Percentiles rank a stretch among this genome's conserved stretches.
Conservation (phyloP, 2,329 filamentous ascomycete genomes). For the Aspergillaceae sp. region DNA sequence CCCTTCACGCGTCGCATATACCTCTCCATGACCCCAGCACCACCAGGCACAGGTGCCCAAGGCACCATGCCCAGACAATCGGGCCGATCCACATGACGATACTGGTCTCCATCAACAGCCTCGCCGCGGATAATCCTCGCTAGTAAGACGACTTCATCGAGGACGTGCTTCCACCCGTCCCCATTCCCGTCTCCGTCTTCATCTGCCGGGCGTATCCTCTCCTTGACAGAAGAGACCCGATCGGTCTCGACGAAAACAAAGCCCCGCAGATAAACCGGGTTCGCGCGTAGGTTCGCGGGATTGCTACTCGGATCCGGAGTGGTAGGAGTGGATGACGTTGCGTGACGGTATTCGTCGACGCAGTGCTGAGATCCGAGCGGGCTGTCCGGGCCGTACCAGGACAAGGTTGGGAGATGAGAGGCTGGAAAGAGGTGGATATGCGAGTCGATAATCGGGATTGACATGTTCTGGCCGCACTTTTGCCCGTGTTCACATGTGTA, state of each 20-base stretch:
- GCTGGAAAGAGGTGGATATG: slow-evolving; percentile 83
- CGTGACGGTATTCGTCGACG: slow-evolving; percentile 53
- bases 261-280: slow-evolving; percentile 46
- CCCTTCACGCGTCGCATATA: slow-evolving; percentile 58
- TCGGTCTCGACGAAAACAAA: slow-evolving; percentile 82
- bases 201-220: slow-evolving; percentile 18
- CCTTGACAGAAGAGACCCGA: slow-evolving; percentile 53
- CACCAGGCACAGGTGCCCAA: slow-evolving; percentile 74
- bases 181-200: slow-evolving; percentile 4
- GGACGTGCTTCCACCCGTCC: slow-evolving; percentile 56
- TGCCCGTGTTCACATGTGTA: neutral
- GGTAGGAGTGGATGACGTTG: slow-evolving; percentile 27
- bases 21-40: slow-evolving; percentile 48
- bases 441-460: slow-evolving; percentile 63
- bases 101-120: slow-evolving; percentile 51
- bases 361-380: slow-evolving; percentile 58
- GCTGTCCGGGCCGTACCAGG: slow-evolving; percentile 57
- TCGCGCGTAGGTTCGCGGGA: neutral
- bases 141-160: slow-evolving; percentile 64
- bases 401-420: slow-evolving; percentile 56
- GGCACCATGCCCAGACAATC: slow-evolving; percentile 64
- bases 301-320: slow-evolving; percentile 11
- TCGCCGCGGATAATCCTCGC: slow-evolving; percentile 56
- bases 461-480: slow-evolving; percentile 10
- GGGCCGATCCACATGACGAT: slow-evolving; percentile 42